Percentiles rank a stretch among this genome's conserved stretches.
phyloP scores from a whole-genome alignment of 768 basidiomycete species.

The Tulasnella calospora region DNA sequence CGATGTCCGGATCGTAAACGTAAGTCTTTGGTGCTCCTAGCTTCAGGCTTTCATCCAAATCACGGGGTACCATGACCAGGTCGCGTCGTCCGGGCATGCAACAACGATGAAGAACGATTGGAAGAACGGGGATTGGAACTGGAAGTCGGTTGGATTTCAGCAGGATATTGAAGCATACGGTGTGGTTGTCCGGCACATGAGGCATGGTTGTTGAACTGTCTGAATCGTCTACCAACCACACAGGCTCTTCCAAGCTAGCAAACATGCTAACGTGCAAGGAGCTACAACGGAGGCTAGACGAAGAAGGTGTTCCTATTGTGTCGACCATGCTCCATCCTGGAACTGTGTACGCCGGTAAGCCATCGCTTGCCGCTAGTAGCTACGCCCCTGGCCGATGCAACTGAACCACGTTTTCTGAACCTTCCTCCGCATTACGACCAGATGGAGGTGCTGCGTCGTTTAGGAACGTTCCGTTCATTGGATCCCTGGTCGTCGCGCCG shows the following conservation, averaged over 20 bases:
- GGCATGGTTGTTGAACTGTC: not conserved
- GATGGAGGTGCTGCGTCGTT: not conserved
- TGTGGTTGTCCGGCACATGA: not conserved
- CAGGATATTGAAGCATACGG: not conserved
- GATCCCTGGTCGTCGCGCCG: not conserved
- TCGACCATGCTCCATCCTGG: constrained; percentile 45
- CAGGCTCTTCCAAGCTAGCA: constrained; percentile 52
- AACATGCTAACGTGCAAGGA: constrained; percentile 48
- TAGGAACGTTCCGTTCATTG: not conserved
- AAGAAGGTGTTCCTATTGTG: constrained; percentile 40
- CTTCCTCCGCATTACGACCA: not conserved
- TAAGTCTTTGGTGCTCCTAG: constrained; percentile 33
- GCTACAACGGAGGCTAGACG: constrained; percentile 47
- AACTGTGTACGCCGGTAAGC: constrained; percentile 30
- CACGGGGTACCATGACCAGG: not conserved
- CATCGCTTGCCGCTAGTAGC: too few species aligned
- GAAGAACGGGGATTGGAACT: not conserved
- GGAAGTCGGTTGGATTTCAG: not conserved
- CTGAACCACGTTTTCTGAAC: not conserved
- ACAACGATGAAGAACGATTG: not conserved
- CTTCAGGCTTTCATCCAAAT: too few species aligned
- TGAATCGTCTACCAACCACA: not conserved
- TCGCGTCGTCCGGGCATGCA: not conserved
- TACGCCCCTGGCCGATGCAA: not conserved
- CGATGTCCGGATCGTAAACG: constrained; percentile 60